Base-by-base conservation (phyloP, 1,284 basidiomycete species). In the Apiotrichum veenhuisii region DNA sequence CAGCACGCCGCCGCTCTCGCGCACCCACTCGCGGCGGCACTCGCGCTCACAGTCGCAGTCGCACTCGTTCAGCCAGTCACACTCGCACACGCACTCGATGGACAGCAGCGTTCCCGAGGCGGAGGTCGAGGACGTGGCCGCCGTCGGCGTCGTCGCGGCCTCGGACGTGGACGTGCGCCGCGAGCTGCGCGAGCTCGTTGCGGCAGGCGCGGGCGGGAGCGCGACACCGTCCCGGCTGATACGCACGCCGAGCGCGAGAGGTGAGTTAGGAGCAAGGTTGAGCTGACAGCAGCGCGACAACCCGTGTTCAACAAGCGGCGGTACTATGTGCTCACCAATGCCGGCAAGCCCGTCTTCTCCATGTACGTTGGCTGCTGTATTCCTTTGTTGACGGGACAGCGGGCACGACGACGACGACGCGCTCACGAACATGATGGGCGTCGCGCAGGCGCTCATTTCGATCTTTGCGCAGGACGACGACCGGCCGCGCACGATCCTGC, bases 381-480 rank as follows among this genome's bases (percentile, higher is more conserved):
- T 7, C 7, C 33, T 5, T 14, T 25, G 15, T 57, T 42, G 37
- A 59, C 51, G 22, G 14, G 3, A 4, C 52, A 64, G 70, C 58
- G 53, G 53, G 33, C 68, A 75, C 40, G 69, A 71, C 50, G 67
- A 74, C 26, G 74, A 78, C 25, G 79, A 89, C 59, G 82, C 83
- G 59, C 81, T 87, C 49, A 87, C 90, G 5, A 87, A 88, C 14
- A 85, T 86, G 25, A 88, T 95, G 68, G 95, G 92, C 25, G 85
- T 98, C 41, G 90, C 95, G 77, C 95, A 98, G 75, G 93, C 95
- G 1, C 82, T 98, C 10, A 87, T 98, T 50, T 94, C 93, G 14
- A 87, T 95, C 55, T 91, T 93, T 71, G 81, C 91, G 42, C 70
- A 78, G 46, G 86, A 92, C 48, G 83, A 85, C 40, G 91, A 95